phyloP scores from a whole-genome alignment of 2,329 filamentous ascomycete species.

The Shiraia sp. region DNA sequence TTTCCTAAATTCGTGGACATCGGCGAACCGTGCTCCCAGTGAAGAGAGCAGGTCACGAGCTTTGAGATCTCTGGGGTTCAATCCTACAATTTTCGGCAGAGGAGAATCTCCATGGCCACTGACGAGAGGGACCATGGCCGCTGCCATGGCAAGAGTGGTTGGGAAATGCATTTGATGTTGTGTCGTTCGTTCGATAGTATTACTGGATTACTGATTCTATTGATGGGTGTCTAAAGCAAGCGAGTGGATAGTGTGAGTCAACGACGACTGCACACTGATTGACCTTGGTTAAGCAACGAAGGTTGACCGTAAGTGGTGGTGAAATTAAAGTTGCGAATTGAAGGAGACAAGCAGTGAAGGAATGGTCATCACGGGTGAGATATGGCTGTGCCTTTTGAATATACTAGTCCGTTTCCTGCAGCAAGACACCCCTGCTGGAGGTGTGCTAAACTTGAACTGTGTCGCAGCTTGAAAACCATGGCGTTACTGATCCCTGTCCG shows the following conservation, averaged over 20 bases:
- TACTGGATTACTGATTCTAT: conserved; percentile 24
- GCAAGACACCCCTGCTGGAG: conserved; percentile 15
- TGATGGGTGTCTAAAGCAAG: conserved; percentile 19
- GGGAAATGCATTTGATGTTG: conserved; percentile 38
- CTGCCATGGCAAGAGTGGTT: conserved; percentile 33
- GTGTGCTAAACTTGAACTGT: conserved; percentile 28
- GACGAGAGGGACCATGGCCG: conserved; percentile 34
- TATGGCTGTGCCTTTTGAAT: conserved; percentile 23
- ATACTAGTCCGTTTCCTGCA: conserved; percentile 18
- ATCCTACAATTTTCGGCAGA: conserved; percentile 39
- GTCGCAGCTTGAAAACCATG: conserved; percentile 11
- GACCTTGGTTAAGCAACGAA: conserved; percentile 22
- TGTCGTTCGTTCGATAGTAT: conserved; percentile 23
- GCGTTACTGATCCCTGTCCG: conserved; percentile 14
- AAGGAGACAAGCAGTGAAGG: conserved; percentile 12
- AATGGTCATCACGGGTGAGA: conserved; percentile 8
- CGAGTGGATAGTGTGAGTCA: conserved; percentile 38
- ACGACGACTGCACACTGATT: conserved; percentile 32
- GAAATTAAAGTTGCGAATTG: conserved; percentile 18
- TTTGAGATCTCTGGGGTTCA: conserved; percentile 42
- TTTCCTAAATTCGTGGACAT: conserved; percentile 19
- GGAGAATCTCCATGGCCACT: conserved; percentile 32
- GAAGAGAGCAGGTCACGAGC: conserved; percentile 36
- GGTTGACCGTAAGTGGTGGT: conserved; percentile 17
- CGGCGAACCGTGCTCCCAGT: conserved; percentile 29